Base-by-base conservation (phyloP, 257 asterid genomes). In the Nicotiana sylvestris region DNA sequence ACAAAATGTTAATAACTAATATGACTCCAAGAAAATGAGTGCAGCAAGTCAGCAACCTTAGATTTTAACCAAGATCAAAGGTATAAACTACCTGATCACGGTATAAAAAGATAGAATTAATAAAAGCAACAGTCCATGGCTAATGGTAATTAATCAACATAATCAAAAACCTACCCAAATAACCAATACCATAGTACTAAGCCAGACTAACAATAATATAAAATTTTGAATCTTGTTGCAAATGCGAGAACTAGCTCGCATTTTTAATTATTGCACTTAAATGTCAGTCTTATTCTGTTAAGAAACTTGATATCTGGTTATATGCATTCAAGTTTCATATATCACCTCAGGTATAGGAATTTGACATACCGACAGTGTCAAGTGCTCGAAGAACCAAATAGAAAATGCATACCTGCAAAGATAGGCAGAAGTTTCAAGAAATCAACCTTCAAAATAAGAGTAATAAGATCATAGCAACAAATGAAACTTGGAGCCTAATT, bases 381-480 rank as follows among this genome's bases (percentile, higher is more conserved):
- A 96, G 98, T 2, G 96, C 99, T 56, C 99, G 92, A 69, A 96
- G 98, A 85, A 96, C 99, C 96, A 96, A 86, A 89, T 96, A 96
- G 88, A 96, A 96, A 84, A 96, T 88, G 89, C 99, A 94, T 76
- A 96, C 85, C 99, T 96, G 97, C 79, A 82, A 91, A 81, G 70
- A 77, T 82, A 49, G 62, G 15, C 43, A 74, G 43, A 49, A 49
- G 43, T 74, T 7, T 49, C 30, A 2, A 15, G 80, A 74, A 74
- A 74, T 74, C 62, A 27, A 46, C 62, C 80, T 49, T 74, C 80
- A 51, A 6, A 49, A 13, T 49, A 74, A 49, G 12, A 74, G 62
- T 27, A 27, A 21, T 6, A 49, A 49, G 9, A 74, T 49, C 62
- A 49, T 25, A 6, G 37, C 13, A 25, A 46, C 61, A 21, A 21